A percentile compares a stretch with the other conserved stretches of the same genome.
Evolutionary conservation across 352 stramenopile genomes (phyloP).

Genomic region (Globisporangium viniferum): DNA sequence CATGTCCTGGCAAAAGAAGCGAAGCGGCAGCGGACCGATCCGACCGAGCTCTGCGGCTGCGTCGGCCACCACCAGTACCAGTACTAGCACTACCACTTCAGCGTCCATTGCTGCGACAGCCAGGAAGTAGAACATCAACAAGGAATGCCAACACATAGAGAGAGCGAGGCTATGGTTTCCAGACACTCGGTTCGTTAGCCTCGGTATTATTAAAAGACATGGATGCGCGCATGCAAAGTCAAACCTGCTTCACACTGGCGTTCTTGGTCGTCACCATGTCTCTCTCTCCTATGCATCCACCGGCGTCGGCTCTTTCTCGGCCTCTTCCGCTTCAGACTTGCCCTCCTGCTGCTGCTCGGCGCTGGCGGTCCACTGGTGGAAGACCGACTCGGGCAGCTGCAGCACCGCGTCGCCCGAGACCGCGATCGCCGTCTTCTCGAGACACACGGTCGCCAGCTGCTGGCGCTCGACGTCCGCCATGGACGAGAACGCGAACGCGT

Average conservation of each 20-base stretch:
- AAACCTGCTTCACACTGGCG: neutral
- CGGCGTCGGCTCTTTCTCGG: constrained; percentile 9
- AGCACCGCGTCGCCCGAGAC: constrained; percentile 72
- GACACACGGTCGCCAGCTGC: constrained; percentile 58
- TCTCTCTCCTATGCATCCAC: constrained; percentile 1
- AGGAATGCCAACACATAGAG: neutral
- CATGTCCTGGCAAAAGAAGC: constrained; percentile 85
- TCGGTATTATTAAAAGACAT: constrained; percentile 1
- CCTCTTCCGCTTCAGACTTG: constrained; percentile 2
- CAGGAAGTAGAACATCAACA: neutral
- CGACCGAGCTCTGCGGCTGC: constrained; percentile 8
- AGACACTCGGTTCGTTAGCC: neutral
- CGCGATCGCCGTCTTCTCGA: constrained; percentile 66
- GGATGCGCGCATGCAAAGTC: neutral
- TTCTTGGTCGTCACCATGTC: neutral
- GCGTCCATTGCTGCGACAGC: neutral
- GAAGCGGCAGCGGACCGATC: neutral
- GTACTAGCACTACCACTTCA: no score
- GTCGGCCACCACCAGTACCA: neutral
- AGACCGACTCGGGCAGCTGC: constrained; percentile 65
- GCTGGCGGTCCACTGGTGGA: constrained; percentile 51
- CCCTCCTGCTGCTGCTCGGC: constrained; percentile 11
- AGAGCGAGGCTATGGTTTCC: neutral
- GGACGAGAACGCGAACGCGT: constrained; percentile 50
- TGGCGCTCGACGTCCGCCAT: constrained; percentile 70